These are phyloP conservation scores for Xerocomus nothofagi DNA, from an alignment of 1,284 basidiomycete genomes.

Conservation along the genomic window DNA sequence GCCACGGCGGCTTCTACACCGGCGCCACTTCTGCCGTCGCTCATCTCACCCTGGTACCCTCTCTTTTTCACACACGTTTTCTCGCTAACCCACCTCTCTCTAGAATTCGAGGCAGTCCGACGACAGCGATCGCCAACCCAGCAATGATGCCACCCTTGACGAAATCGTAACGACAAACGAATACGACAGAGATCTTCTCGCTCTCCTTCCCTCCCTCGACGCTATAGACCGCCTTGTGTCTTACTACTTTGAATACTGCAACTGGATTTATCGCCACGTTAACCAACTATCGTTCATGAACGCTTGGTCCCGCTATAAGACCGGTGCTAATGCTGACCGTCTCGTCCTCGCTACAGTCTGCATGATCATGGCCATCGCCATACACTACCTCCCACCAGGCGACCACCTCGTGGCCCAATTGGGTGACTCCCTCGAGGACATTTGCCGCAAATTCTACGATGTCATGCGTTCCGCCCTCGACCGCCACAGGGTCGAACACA, in stretches of 20 bases:
- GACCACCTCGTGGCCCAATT: conserved; percentile 57
- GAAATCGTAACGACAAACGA: conserved; percentile 49
- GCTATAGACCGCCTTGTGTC: conserved; percentile 68
- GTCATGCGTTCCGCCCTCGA: conserved; percentile 66
- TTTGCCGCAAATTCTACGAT: conserved; percentile 63
- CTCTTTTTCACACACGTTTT: conserved; percentile 6
- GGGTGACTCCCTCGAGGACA: conserved; percentile 50
- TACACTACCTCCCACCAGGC: conserved; percentile 67
- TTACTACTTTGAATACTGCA: conserved; percentile 81
- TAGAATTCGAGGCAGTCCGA: conserved; percentile 53
- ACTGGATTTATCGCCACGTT: conserved; percentile 79
- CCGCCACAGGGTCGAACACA: conserved; percentile 57
- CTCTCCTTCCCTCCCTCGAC: conserved; percentile 59
- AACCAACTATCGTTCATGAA: conserved; percentile 58
- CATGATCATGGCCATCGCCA: conserved; percentile 67
- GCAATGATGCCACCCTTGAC: conserved; percentile 42
- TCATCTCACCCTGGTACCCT: conserved; percentile 58
- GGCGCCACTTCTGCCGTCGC: conserved; percentile 71
- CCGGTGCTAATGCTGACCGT: conserved; percentile 61
- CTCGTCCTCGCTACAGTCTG: conserved; percentile 68
- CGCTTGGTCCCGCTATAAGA: conserved; percentile 73
- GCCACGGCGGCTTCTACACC: conserved; percentile 66
- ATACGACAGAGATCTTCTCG: conserved; percentile 69
- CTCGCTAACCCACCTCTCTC: conserved; percentile 14
- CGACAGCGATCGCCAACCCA: conserved; percentile 50